A percentile compares a stretch with the other conserved stretches of the same genome.
Conservation (phyloP, 352 stramenopile genomes). For the Globisporangium viniferum region DNA sequence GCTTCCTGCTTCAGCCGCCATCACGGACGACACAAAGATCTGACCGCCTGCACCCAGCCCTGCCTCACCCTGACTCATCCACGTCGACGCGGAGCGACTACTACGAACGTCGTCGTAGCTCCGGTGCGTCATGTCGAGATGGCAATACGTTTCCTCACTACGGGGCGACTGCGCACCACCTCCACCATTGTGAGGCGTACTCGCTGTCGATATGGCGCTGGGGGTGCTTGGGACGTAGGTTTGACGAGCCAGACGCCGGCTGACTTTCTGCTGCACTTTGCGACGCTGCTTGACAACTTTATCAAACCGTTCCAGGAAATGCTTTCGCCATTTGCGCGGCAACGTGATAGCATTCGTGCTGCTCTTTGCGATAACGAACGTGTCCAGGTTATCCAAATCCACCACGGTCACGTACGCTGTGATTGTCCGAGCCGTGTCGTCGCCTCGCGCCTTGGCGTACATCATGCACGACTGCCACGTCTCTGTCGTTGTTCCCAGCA, state of each 20-base stretch:
- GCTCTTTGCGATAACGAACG: constrained; percentile 52
- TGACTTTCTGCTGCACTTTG: constrained; percentile 54
- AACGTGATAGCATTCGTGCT: constrained; percentile 52
- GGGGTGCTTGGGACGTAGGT: constrained; percentile 30
- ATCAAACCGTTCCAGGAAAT: constrained; percentile 73
- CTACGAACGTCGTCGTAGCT: constrained; percentile 39
- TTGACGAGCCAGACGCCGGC: constrained; percentile 24
- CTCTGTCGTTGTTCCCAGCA: constrained; percentile 61
- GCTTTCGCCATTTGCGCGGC: constrained; percentile 71
- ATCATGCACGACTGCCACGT: constrained; percentile 66
- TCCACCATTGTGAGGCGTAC: constrained; percentile 19
- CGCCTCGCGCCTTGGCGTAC: constrained; percentile 40
- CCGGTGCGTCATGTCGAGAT: constrained; percentile 29
- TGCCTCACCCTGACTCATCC: constrained; percentile 11
- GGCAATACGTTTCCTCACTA: constrained; percentile 20
- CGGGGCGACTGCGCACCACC: constrained; percentile 24
- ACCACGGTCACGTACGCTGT: constrained; percentile 62
- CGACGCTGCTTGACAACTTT: constrained; percentile 63
- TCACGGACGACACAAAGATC: constrained; percentile 23
- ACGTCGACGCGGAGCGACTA: constrained; percentile 28
- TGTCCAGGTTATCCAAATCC: constrained; percentile 55
- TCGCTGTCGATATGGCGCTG: constrained; percentile 24
- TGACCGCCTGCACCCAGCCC: constrained; percentile 26
- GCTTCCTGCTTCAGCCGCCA: constrained; percentile 4
- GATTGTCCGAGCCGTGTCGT: constrained; percentile 48